Conservation (phyloP, 192 early-diverging fungal species). For the Pilobolus umbonatus region DNA sequence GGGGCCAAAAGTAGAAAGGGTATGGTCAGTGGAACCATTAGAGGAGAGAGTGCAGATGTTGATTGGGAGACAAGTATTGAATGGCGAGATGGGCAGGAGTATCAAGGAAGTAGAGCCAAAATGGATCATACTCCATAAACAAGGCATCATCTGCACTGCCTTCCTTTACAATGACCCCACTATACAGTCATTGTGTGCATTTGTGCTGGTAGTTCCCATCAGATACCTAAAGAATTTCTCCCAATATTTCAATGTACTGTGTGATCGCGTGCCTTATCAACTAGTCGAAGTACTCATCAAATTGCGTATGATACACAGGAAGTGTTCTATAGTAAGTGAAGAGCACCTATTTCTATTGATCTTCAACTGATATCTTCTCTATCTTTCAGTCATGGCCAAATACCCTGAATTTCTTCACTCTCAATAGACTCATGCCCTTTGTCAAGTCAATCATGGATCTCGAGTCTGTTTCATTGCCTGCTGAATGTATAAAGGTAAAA, state of each 20-base stretch:
- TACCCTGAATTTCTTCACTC: constrained; percentile 42
- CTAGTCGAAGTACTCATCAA: constrained; percentile 28
- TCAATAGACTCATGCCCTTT: constrained; percentile 41
- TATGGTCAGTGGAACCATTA: constrained; percentile 24
- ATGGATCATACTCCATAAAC: constrained; percentile 41
- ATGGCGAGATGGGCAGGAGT: constrained; percentile 44
- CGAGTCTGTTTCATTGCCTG: constrained; percentile 47
- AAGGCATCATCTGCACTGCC: constrained; percentile 26
- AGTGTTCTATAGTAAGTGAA: constrained; percentile 31
- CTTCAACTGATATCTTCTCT: constrained; percentile 5
- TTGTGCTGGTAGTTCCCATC: constrained; percentile 45
- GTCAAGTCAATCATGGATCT: constrained; percentile 47
- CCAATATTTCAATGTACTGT: constrained; percentile 41
- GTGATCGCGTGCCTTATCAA: constrained; percentile 42
- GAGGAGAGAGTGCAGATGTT: constrained; percentile 10
- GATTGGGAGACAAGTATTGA: constrained; percentile 46
- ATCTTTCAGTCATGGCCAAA: constrained; percentile 21
- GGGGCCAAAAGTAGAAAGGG: constrained; percentile 47
- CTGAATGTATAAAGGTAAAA: constrained; percentile 45
- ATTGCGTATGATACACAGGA: constrained; percentile 32
- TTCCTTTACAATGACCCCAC: constrained; percentile 34
- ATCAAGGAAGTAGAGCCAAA: constrained; percentile 40
- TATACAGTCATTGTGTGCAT: constrained; percentile 35
- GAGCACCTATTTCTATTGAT: neutral
- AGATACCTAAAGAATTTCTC: constrained; percentile 47